Conservation (phyloP, 805 yeast genomes). For the Lipomyces spencermartinsiae region DNA sequence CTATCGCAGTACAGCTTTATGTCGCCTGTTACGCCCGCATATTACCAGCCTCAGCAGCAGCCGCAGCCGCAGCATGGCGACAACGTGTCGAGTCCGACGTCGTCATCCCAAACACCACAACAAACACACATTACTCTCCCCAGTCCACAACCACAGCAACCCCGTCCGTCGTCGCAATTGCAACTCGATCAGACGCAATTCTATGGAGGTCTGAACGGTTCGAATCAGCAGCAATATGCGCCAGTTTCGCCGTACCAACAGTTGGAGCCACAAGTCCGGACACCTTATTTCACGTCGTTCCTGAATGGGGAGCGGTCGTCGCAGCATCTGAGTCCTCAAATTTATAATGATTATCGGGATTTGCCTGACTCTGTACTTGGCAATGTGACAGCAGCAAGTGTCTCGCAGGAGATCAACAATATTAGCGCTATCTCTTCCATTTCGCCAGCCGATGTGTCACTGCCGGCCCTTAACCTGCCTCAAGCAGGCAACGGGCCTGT, state of each 20-base stretch:
- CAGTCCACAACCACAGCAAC: slow-evolving; percentile 9
- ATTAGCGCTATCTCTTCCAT: not conserved
- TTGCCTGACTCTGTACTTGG: not conserved
- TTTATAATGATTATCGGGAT: not conserved
- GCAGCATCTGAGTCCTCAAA: not conserved
- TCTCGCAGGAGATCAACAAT: not conserved
- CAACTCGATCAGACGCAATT: slow-evolving; percentile 3
- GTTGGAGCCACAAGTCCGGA: not conserved
- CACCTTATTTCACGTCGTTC: not conserved
- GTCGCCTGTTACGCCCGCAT: not conserved
- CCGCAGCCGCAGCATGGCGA: slow-evolving; percentile 8
- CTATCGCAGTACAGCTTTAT: slow-evolving; percentile 8
- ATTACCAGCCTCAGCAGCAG: slow-evolving; percentile 1
- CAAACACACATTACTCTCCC: not conserved
- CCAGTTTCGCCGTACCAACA: not conserved
- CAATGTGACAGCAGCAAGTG: not conserved
- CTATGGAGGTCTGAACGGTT: not conserved
- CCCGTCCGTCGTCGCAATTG: slow-evolving; percentile 8
- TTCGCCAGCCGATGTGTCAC: not conserved
- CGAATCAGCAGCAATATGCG: not conserved
- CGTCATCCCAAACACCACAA: slow-evolving; percentile 8
- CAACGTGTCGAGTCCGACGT: slow-evolving; percentile 9
- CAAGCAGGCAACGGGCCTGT: not conserved
- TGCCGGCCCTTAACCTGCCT: not conserved
- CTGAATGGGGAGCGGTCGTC: not conserved